Evolutionary conservation across 192 early-diverging fungal genomes (phyloP).

Genomic region (Phlyctochytrium planicorne): DNA sequence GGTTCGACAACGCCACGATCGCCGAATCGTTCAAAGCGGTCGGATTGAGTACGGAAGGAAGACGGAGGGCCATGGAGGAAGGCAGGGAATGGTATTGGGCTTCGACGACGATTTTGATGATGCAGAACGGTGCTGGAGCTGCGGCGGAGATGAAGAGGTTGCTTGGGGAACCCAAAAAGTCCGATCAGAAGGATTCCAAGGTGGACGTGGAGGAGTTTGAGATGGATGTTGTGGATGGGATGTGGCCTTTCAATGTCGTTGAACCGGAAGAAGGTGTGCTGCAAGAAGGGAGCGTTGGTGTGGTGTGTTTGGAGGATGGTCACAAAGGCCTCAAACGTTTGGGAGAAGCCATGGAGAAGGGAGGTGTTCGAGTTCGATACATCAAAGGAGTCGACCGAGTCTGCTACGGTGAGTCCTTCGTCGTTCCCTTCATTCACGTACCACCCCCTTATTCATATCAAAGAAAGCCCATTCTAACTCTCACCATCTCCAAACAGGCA

Average conservation of each 20-base stretch:
- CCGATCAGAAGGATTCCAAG: not conserved
- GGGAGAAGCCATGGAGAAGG: too few species aligned
- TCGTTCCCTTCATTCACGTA: too few species aligned
- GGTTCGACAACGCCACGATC: conserved; percentile 6
- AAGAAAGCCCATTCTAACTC: too few species aligned
- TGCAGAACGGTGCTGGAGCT: conserved; percentile 33
- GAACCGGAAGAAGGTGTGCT: not conserved
- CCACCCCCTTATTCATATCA: too few species aligned
- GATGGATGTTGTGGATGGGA: not conserved
- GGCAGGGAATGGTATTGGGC: conserved; percentile 13
- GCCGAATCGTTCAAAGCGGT: conserved; percentile 10
- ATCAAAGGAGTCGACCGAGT: too few species aligned
- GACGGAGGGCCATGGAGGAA: conserved; percentile 3
- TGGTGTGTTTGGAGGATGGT: not conserved
- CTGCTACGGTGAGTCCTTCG: too few species aligned
- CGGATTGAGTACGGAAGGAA: conserved; percentile 16
- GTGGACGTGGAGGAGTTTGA: not conserved
- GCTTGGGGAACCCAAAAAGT: not conserved
- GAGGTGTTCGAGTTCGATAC: too few species aligned
- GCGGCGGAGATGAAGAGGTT: not conserved
- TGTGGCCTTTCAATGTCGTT: not conserved
- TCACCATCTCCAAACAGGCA: conserved; percentile 6
- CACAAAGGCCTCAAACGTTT: too few species aligned
- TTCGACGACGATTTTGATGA: conserved; percentile 17
- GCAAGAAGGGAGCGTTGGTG: not conserved